phyloP scores from a whole-genome alignment of 2,329 filamentous ascomycete species.

The Aspergillus fumigatus region DNA sequence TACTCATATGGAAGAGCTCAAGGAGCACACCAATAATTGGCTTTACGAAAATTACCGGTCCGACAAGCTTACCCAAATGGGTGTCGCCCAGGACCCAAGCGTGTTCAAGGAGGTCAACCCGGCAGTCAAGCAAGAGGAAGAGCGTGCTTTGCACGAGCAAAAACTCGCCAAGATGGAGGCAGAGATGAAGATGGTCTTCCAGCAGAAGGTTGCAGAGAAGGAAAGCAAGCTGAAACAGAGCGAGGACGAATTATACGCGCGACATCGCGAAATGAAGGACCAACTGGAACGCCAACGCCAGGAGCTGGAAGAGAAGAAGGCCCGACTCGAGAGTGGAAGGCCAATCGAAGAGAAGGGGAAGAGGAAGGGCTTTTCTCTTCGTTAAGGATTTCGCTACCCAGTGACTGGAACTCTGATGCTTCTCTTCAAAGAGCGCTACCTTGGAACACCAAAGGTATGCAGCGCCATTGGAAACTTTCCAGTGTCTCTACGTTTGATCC shows the following conservation, averaged over 20 bases:
- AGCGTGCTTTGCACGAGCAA: conserved; percentile 95
- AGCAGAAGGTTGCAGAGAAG: conserved; percentile 99
- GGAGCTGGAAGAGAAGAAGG: conserved; percentile 98
- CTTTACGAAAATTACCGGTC: conserved; percentile 99
- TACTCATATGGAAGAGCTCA: conserved; percentile 99
- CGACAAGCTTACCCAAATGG: conserved; percentile 98
- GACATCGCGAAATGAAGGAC: conserved; percentile 99
- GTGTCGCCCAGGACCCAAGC: conserved; percentile 94
- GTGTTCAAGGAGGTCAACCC: conserved; percentile 99
- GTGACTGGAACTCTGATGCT: conserved; percentile 11
- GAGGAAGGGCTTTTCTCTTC: conserved; percentile 98
- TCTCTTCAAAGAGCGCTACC: conserved; percentile 9
- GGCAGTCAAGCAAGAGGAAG: conserved; percentile 99
- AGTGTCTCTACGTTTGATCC: conserved; percentile 20
- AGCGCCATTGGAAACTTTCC: conserved; percentile 17
- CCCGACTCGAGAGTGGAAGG: conserved; percentile 87
- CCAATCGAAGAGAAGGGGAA: conserved; percentile 97
- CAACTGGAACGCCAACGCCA: conserved; percentile 90
- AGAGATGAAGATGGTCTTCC: conserved; percentile 99
- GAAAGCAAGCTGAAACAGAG: conserved; percentile 99
- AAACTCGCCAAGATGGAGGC: conserved; percentile 99
- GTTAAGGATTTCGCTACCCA: conserved; percentile 52
- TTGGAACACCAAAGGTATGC: conserved; percentile 17
- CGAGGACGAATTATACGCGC: conserved; percentile 96
- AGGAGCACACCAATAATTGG: conserved; percentile 99